Percentiles rank a stretch among this genome's conserved stretches.
Conservation (phyloP, 805 yeast genomes). For the Hanseniaspora meyeri region DNA sequence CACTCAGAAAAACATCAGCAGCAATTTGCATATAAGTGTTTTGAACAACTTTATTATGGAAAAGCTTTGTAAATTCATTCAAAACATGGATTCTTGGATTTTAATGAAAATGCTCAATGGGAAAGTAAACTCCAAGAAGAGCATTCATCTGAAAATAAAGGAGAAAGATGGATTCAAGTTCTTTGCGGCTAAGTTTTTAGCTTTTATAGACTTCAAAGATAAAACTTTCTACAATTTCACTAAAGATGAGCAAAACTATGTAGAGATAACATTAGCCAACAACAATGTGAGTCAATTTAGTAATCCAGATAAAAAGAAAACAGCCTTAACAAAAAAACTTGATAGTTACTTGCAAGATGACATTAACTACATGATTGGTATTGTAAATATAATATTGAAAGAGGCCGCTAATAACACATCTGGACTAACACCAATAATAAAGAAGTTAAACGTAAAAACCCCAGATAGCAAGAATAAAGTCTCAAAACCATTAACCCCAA, state of each 20-base stretch:
- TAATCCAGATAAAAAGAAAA: slow-evolving; percentile 1
- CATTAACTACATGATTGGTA: not conserved
- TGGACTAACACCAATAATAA: not conserved
- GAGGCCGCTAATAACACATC: not conserved
- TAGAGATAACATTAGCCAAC: not conserved
- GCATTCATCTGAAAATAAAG: not conserved
- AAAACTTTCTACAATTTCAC: not conserved
- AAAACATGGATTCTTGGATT: slow-evolving; percentile 12
- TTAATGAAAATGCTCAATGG: slow-evolving; percentile 3
- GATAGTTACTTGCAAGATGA: not conserved
- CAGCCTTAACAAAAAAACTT: not conserved
- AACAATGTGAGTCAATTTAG: not conserved
- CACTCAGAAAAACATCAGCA: not conserved
- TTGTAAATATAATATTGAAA: not conserved
- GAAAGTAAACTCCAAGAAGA: not conserved
- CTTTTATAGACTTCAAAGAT: not conserved
- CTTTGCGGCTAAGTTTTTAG: not conserved
- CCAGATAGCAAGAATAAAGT: not conserved
- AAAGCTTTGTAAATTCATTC: slow-evolving; percentile 3
- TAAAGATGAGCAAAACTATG: not conserved
- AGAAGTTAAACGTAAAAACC: not conserved
- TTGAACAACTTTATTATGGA: slow-evolving; percentile 2
- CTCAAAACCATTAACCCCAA: not conserved
- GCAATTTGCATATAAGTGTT: not conserved
- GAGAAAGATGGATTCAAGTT: slow-evolving; percentile 9